Conservation (phyloP, 768 basidiomycete species). For the Boletus vermiculosoides region DNA sequence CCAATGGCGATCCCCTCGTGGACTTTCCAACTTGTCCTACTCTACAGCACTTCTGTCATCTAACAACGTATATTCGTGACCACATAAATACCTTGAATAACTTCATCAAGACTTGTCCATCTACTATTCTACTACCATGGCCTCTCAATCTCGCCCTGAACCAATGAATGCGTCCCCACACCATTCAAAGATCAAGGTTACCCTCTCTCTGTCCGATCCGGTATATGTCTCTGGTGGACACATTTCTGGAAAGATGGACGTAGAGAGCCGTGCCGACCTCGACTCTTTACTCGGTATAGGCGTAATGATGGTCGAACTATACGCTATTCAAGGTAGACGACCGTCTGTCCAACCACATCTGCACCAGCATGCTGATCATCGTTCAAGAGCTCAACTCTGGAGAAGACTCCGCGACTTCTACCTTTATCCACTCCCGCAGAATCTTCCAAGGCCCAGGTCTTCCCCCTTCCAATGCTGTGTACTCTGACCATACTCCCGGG, state of each 20-base stretch:
- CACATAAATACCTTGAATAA: slow-evolving; percentile 10
- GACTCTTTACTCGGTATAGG: slow-evolving; percentile 66
- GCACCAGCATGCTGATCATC: slow-evolving; percentile 4
- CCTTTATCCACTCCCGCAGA: slow-evolving; percentile 67
- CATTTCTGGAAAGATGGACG: slow-evolving; percentile 73
- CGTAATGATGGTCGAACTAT: slow-evolving; percentile 74
- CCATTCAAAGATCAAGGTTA: slow-evolving; percentile 76
- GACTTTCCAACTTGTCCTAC: slow-evolving; percentile 6
- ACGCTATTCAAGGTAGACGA: slow-evolving; percentile 62
- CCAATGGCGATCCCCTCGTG: slow-evolving; percentile 15
- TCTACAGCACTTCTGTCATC: slow-evolving; percentile 5
- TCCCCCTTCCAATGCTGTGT: slow-evolving; percentile 82
- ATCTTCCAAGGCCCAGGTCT: slow-evolving; percentile 80
- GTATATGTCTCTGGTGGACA: slow-evolving; percentile 64
- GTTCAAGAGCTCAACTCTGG: slow-evolving; percentile 66
- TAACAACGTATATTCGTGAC: slow-evolving; percentile 9
- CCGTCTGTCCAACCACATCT: background rate
- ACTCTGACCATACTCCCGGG: slow-evolving; percentile 47
- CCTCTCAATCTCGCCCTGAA: slow-evolving; percentile 41
- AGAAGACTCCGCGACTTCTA: slow-evolving; percentile 78
- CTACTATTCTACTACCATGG: slow-evolving; percentile 18
- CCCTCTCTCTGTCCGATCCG: slow-evolving; percentile 55
- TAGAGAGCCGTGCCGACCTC: slow-evolving; percentile 73
- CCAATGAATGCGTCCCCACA: slow-evolving; percentile 82
- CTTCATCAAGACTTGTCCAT: background rate